These are phyloP conservation scores for Oryza coarctata DNA, from an alignment of 176 grass and related monocot species.

Conservation along the genomic window DNA sequence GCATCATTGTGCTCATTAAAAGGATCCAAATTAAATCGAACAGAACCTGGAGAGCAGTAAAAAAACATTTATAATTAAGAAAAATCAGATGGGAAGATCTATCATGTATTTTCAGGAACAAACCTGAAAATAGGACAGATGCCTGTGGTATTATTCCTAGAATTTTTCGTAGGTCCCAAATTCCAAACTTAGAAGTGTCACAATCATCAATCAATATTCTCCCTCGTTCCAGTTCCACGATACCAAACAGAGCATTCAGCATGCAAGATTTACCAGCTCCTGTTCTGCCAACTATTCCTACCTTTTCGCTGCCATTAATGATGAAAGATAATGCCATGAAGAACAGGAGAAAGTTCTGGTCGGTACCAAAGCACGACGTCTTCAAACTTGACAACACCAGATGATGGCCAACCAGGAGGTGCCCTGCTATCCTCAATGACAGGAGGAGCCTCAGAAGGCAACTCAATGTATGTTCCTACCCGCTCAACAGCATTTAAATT, in stretches of 20 bases:
- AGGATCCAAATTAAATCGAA: constrained; percentile 98
- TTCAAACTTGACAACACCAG: constrained; percentile 81
- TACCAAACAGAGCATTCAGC: constrained; percentile 96
- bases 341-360: constrained; percentile 93
- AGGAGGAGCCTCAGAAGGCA: constrained; percentile 90
- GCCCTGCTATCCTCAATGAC: constrained; percentile 81
- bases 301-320: constrained; percentile 92
- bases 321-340: constrained; percentile 94
- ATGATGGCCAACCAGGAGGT: constrained; percentile 90
- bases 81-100: background rate
- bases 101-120: constrained; percentile 31
- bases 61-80: constrained; percentile 10
- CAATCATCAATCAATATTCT: constrained; percentile 78
- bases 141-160: constrained; percentile 98
- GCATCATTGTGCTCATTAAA: constrained; percentile 98
- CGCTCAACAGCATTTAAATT: constrained; percentile 98
- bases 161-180: constrained; percentile 95
- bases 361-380: constrained; percentile 91
- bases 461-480: constrained; percentile 85
- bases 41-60: constrained; percentile 59
- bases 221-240: constrained; percentile 87
- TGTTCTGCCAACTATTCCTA: constrained; percentile 96
- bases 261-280: constrained; percentile 99
- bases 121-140: constrained; percentile 97
- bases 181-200: constrained; percentile 83